Conservation (phyloP, 805 yeast species). For the Saccharomycopsis oosterbeekiorum region DNA sequence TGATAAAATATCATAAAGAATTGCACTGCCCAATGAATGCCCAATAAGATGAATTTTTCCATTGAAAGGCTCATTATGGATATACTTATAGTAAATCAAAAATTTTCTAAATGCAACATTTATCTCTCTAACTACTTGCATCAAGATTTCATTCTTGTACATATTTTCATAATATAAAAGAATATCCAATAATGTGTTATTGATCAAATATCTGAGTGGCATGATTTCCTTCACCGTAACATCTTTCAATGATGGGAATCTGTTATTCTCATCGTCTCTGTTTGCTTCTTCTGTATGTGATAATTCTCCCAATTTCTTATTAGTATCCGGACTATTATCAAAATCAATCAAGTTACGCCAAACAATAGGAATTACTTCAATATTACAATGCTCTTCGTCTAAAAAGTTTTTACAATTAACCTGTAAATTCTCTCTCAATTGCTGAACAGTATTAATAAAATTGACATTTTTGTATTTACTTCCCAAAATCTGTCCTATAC, state of each 20-base stretch:
- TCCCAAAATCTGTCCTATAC: conserved; percentile 87
- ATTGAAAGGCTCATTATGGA: conserved; percentile 53
- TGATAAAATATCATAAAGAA: conserved; percentile 64
- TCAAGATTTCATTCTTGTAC: conserved; percentile 52
- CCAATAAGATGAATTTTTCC: conserved; percentile 81
- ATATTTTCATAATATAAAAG: conserved; percentile 67
- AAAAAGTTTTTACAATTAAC: conserved; percentile 35
- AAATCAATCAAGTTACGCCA: conserved; percentile 81
- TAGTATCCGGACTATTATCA: conserved; percentile 29
- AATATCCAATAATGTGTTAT: conserved; percentile 81
- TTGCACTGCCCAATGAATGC: conserved; percentile 87
- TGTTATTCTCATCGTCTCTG: conserved; percentile 25
- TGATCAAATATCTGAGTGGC: conserved; percentile 67
- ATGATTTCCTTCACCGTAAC: conserved; percentile 71
- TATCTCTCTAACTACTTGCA: conserved; percentile 51
- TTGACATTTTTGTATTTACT: conserved; percentile 69
- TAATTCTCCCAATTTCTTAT: conserved; percentile 32
- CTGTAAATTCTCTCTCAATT: conserved; percentile 49
- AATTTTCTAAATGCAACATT: conserved; percentile 54
- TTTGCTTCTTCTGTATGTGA: conserved; percentile 19
- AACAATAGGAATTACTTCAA: conserved; percentile 82
- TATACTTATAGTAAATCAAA: conserved; percentile 28
- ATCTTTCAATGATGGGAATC: conserved; percentile 56
- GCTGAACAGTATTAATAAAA: conserved; percentile 76
- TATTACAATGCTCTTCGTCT: conserved; percentile 45